Conservation (phyloP, 768 basidiomycete species). For the Phlebiopsis flavidoalba region DNA sequence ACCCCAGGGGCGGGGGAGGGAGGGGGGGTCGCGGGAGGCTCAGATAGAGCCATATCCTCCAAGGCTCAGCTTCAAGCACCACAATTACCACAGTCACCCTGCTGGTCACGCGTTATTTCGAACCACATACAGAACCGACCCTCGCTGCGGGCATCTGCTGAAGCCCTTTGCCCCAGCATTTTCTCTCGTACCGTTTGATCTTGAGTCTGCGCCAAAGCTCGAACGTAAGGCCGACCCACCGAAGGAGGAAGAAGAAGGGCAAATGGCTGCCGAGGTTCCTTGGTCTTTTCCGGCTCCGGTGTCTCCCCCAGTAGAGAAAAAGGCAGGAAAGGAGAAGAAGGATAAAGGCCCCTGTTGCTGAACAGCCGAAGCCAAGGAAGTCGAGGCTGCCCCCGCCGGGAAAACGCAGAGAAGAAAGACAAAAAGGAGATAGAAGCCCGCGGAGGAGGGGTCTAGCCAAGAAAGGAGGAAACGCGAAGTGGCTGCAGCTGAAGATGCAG, state of each 20-base stretch:
- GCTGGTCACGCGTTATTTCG: constrained; percentile 90
- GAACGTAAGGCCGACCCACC: constrained; percentile 68
- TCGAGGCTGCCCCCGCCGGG: constrained; percentile 20
- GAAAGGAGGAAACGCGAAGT: constrained; percentile 26
- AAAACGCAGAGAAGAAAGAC: constrained; percentile 49
- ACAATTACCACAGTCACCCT: constrained; percentile 77
- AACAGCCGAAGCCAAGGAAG: constrained; percentile 12
- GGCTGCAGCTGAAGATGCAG: constrained; percentile 54
- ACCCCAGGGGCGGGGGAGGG: too few relatives aligned
- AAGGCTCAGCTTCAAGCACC: constrained; percentile 68
- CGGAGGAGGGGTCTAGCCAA: constrained; percentile 23
- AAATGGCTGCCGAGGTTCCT: constrained; percentile 24
- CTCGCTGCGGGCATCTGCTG: constrained; percentile 54
- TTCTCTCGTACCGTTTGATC: constrained; percentile 58
- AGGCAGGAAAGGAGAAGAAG: constrained; percentile 22
- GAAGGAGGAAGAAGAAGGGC: constrained; percentile 71
- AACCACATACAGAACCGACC: constrained; percentile 82
- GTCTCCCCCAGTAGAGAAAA: constrained; percentile 22
- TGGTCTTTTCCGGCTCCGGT: constrained; percentile 18
- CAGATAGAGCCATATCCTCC: constrained; percentile 1
- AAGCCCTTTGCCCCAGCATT: constrained; percentile 48
- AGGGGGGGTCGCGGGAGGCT: too few relatives aligned
- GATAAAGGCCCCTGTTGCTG: constrained; percentile 6
- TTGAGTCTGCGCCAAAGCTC: constrained; percentile 67
- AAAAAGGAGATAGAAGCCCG: constrained; percentile 35